Base-by-base conservation (phyloP, 805 yeast genomes). In the Ogataea allantospora region DNA sequence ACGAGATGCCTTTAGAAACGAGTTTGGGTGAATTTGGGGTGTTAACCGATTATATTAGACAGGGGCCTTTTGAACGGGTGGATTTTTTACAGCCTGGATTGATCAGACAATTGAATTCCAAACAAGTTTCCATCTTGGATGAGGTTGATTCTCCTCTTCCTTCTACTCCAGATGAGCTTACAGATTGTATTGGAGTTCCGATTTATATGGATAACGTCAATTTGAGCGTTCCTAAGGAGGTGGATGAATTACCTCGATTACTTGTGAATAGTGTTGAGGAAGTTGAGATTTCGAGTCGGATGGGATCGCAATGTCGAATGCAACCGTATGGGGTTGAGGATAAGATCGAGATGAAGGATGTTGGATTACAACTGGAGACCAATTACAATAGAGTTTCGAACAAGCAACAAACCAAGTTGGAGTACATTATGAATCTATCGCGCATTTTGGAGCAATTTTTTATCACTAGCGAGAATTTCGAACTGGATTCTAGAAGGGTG, bases 1-100 rank as follows among this genome's bases (percentile, higher is more conserved):
- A 58, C 38, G 60, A 58, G 16, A 43, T 52, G 4, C 33, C 56
- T 7, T 16, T 33, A 1, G 58, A 51, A 18, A 39, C 53, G 6
- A 13, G 17, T 21, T 15, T 35, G n/a, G 42, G 37, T 14, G 44
- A 38, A 11, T 29, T 28, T 21, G 35, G 35, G 6, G 6, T 16
- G 10, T 22, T 36, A 1, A 22, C 22, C 15, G 24, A 15, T 20
- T 26, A 36, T 24, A 25, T 36, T 6, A 14, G n/a, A 17, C 30
- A 18, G 12, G 25, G 23, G 2, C 38, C 28, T 2, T 23, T 28
- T 15, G 42, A 33, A 14, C 18, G 12, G 16, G 30, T 36, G 14
- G 19, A 19, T 15, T 36, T 36, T 15, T 14, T 30, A 9, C 40
- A 25, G 18, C 35, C 35, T 14, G 23, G 23, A 9, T 21, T 21